Evolutionary conservation across 1,139 yeast genomes (phyloP).

Genomic region (Zygoascus hellenicus): DNA sequence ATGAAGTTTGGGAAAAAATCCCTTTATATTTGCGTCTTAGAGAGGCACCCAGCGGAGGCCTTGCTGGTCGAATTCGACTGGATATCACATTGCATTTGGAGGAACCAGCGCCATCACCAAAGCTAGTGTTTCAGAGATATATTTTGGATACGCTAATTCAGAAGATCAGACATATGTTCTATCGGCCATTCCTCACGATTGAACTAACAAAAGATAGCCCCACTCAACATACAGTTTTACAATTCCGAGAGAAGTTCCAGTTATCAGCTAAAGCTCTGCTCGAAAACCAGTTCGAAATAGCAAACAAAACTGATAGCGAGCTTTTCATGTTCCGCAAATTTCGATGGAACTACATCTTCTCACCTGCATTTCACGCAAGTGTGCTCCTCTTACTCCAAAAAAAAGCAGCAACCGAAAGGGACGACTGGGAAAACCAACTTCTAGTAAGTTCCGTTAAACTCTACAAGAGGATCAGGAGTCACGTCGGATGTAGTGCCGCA

Average conservation of each 20-base stretch:
- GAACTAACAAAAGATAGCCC: constrained; percentile 1
- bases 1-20: constrained; percentile 9
- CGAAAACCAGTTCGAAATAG: constrained; percentile 17
- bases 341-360: constrained; percentile 17
- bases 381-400: constrained; percentile 14
- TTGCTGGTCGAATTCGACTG: constrained; percentile 7
- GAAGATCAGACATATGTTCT: constrained; percentile 14
- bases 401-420: constrained; percentile 8
- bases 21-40: constrained; percentile 1
- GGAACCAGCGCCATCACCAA: constrained; percentile 13
- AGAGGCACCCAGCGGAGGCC: not conserved
- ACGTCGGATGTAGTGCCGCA: constrained; percentile 18
- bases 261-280: constrained; percentile 14
- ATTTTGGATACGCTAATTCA: constrained; percentile 16
- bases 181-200: constrained; percentile 13
- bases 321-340: constrained; percentile 14
- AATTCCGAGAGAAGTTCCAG: constrained; percentile 12
- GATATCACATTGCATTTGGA: constrained; percentile 14
- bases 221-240: constrained; percentile 1
- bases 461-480: constrained; percentile 13
- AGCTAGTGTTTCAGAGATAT: constrained; percentile 15
- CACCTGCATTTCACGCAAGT: constrained; percentile 17
- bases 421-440: constrained; percentile 10
- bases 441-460: constrained; percentile 13
- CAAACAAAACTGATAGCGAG: constrained; percentile 11